Evolutionary conservation across 331 rosid species (phyloP).

Genomic region (Quercus tomentella): DNA sequence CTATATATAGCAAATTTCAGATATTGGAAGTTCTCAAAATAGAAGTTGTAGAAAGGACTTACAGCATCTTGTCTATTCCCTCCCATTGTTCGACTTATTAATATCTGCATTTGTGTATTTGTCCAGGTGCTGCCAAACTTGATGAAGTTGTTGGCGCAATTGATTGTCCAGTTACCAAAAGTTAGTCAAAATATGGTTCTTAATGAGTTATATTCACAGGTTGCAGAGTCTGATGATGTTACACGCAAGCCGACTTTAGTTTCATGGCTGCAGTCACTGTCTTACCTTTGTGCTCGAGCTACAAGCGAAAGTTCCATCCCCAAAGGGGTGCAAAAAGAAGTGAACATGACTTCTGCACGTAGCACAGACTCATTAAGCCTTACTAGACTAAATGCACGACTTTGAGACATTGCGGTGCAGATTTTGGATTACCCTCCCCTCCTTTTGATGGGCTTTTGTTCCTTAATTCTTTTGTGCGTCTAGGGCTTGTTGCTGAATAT

Average conservation of each 20-base stretch:
- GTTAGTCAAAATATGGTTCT: constrained; percentile 70
- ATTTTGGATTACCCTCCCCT: background rate
- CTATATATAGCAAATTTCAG: background rate
- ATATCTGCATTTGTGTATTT: constrained; percentile 11
- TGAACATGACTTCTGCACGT: constrained; percentile 11
- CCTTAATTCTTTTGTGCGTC: background rate
- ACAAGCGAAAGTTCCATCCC: constrained; percentile 30
- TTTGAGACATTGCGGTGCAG: constrained; percentile 33
- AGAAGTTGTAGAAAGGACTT: background rate
- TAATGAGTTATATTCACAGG: constrained; percentile 75
- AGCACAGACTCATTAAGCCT: constrained; percentile 28
- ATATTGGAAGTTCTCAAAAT: constrained; percentile 12
- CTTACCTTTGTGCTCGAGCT: constrained; percentile 65
- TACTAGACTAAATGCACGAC: constrained; percentile 47
- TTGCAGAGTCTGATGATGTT: constrained; percentile 89
- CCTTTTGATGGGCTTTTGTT: background rate
- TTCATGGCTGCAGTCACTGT: constrained; percentile 92
- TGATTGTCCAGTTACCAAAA: constrained; percentile 56
- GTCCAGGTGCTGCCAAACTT: constrained; percentile 77
- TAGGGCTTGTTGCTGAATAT: background rate
- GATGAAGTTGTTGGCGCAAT: constrained; percentile 78
- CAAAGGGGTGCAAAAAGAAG: constrained; percentile 24
- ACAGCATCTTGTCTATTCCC: constrained; percentile 6
- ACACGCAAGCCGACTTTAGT: constrained; percentile 78
- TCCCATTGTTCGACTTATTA: constrained; percentile 15